These are phyloP conservation scores for Bruguiera hainesii DNA, from an alignment of 441 rosid genomes.

Conservation along the genomic window DNA sequence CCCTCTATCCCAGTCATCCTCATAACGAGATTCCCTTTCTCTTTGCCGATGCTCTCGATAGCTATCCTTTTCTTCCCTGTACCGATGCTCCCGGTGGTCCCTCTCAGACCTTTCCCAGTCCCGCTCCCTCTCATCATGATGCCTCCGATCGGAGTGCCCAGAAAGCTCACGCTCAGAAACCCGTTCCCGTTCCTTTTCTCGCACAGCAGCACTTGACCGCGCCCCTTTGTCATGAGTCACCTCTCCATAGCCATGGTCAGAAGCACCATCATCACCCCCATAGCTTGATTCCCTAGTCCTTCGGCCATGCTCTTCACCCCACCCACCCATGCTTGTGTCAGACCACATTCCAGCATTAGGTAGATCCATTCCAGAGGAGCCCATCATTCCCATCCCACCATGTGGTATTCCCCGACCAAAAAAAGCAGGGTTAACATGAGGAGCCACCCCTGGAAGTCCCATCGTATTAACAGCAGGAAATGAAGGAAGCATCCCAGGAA, in stretches of 20 bases:
- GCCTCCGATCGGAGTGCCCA: slow-evolving; percentile 70
- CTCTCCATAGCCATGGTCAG: slow-evolving; percentile 91
- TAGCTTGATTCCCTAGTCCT: slow-evolving; percentile 75
- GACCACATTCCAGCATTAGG: slow-evolving; percentile 87
- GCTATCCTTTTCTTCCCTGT: slow-evolving; percentile 71
- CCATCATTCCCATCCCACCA: slow-evolving; percentile 78
- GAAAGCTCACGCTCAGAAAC: slow-evolving; percentile 78
- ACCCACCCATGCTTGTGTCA: slow-evolving; percentile 76
- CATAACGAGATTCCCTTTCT: slow-evolving; percentile 67
- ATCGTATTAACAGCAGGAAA: slow-evolving; percentile 83
- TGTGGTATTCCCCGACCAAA: slow-evolving; percentile 83
- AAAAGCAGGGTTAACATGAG: slow-evolving; percentile 96
- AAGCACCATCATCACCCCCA: slow-evolving; percentile 92
- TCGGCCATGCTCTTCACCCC: slow-evolving; percentile 69
- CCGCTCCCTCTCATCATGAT: slow-evolving; percentile 59
- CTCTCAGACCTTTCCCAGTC: slow-evolving; percentile 61
- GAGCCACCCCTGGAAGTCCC: slow-evolving; percentile 94
- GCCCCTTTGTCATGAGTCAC: slow-evolving; percentile 72
- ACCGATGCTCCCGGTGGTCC: slow-evolving; percentile 59
- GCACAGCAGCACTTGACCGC: slow-evolving; percentile 49
- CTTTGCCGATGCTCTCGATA: slow-evolving; percentile 65
- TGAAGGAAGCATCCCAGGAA: slow-evolving; percentile 80
- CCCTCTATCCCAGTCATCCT: slow-evolving; percentile 77
- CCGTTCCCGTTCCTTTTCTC: slow-evolving; percentile 76
- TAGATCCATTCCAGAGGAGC: slow-evolving; percentile 75